Evolutionary conservation across 306 rosid species (phyloP).

Genomic region (Cucumis hystrix): DNA sequence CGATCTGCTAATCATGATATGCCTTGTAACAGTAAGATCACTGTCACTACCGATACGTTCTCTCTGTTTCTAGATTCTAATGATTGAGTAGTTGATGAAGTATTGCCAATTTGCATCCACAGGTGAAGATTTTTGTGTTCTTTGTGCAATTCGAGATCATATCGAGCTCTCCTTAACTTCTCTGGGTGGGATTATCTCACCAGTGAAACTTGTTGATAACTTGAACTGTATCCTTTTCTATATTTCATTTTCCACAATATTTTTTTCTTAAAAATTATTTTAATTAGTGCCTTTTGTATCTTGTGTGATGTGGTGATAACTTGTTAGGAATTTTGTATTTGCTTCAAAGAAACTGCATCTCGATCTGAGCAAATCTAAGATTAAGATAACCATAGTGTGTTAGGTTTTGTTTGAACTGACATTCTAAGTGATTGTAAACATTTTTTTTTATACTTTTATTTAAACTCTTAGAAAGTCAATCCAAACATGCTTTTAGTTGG

Average conservation of each 20-base stretch:
- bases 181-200: slow-evolving; percentile 37
- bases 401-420: neutral
- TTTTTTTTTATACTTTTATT: too few relatives aligned
- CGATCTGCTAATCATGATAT: slow-evolving; percentile 26
- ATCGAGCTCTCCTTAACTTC: slow-evolving; percentile 31
- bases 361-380: neutral
- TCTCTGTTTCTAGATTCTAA: neutral
- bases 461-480: too few relatives aligned
- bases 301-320: neutral
- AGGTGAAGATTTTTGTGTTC: slow-evolving; percentile 42
- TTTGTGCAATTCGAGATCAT: slow-evolving; percentile 49
- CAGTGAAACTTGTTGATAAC: slow-evolving; percentile 42
- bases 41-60: neutral
- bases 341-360: neutral
- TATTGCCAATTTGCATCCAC: slow-evolving; percentile 19
- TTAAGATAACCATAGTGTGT: neutral
- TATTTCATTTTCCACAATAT: neutral
- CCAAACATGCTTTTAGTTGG: neutral
- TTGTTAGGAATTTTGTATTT: neutral
- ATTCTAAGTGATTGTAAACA: too few relatives aligned
- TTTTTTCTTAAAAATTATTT: neutral
- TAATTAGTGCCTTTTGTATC: neutral
- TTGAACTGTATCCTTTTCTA: slow-evolving; percentile 62
- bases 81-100: neutral
- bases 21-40: slow-evolving; percentile 32